These are phyloP conservation scores for Syzygium oleosum DNA, from an alignment of 345 rosid genomes.

Conservation along the genomic window DNA sequence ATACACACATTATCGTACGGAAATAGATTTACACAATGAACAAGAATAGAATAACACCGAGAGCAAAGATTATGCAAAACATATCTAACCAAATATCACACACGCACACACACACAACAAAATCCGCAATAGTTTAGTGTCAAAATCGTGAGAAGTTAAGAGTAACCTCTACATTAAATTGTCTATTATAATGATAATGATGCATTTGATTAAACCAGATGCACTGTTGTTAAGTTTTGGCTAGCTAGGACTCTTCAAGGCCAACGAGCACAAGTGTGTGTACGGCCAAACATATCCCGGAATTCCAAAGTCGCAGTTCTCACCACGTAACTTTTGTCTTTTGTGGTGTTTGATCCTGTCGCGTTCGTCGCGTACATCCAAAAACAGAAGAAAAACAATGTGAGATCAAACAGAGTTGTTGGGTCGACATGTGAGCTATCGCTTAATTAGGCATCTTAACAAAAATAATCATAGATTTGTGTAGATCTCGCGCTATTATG, in stretches of 20 bases:
- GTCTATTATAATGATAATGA: too few relatives aligned
- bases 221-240: too few relatives aligned
- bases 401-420: not conserved
- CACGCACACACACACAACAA: too few relatives aligned
- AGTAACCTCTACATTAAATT: too few relatives aligned
- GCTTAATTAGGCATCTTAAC: not conserved
- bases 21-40: not conserved
- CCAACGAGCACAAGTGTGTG: not conserved
- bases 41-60: not conserved
- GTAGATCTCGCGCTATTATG: not conserved
- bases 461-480: too few relatives aligned
- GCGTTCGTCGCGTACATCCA: not conserved
- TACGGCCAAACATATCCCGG: not conserved
- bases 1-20: not conserved
- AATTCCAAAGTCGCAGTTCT: not conserved
- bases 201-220: too few relatives aligned
- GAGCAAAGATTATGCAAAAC: not conserved
- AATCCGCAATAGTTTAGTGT: too few relatives aligned
- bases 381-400: not conserved
- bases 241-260: too few relatives aligned
- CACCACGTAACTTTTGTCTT: not conserved
- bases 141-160: too few relatives aligned
- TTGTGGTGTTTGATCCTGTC: not conserved
- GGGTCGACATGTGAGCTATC: not conserved
- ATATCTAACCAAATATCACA: too few relatives aligned